Evolutionary conservation across 148 eudicot genomes (phyloP), one percentile per base, ranked within the genome.

Genomic region (Spergularia marina): DNA sequence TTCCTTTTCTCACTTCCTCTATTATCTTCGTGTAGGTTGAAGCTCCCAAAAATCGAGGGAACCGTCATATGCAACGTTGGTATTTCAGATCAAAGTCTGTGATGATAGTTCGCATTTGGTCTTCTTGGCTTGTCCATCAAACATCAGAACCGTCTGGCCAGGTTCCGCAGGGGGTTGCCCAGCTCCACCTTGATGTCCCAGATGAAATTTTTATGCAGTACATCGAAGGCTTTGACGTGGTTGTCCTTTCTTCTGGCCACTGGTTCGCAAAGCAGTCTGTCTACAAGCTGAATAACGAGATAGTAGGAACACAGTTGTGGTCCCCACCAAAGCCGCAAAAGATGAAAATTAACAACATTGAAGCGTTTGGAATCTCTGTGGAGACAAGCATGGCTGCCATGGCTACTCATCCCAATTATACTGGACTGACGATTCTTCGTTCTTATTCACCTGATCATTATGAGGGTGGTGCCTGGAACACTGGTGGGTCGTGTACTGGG

Each of bases 401-500:
- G 72, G 90, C 65, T 40, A 91, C 86, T 2, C 88, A 87, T 78
- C 89, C 90, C 1, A 87, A 89, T 66, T 94, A 68, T 86, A 86
- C 87, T 2, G 98, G 97, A 39, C 74, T 94, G 36, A 79, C 98
- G 66, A 90, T 94, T n/a, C 83, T 94, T 20, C 87, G 97, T 17
- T 86, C 93, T 21, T 91, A 68, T 77, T 94, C 98, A 59, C 98
- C 97, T 5, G 98, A 94, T 77, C 98, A 94, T 77, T 94, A 94
- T 23, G 97, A 94, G 80, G 97, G 98, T 40, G 97, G 98, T 21
- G 89, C 93, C 1, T 94, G 98, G 98, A 94, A 94, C 76, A 90
- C 95, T 0, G 98, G 98, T 36, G 98, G 98, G n/a, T 94, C 98
- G 1, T 94, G 98, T 72, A 91, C 98, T 0, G 98, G 98, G 20